Evolutionary conservation across 2,329 filamentous ascomycete species (phyloP).

Genomic region (Trichoderma sp.): DNA sequence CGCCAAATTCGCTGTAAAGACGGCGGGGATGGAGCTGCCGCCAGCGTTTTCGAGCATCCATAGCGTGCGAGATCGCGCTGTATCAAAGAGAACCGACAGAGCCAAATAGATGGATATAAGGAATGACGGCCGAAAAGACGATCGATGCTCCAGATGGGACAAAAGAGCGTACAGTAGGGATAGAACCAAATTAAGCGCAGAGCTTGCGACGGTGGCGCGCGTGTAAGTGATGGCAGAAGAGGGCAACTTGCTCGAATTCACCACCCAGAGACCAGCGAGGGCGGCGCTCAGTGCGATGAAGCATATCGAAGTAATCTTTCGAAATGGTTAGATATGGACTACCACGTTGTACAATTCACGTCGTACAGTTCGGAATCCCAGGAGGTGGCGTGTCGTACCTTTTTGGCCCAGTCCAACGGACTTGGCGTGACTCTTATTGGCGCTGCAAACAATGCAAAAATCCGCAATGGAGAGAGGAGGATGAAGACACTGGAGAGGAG

Average conservation of each 20-base stretch:
- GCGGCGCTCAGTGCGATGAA: constrained; percentile 23
- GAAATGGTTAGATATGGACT: not conserved
- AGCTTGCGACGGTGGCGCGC: constrained; percentile 4
- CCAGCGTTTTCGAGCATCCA: constrained; percentile 28
- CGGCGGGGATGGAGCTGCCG: constrained; percentile 29
- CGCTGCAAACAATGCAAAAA: not conserved
- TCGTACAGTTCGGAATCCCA: not conserved
- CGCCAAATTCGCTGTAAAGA: constrained; percentile 30
- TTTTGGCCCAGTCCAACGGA: constrained; percentile 16
- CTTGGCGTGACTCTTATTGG: constrained; percentile 12
- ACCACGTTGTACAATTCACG: not conserved
- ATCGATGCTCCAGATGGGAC: constrained; percentile 25
- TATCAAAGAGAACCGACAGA: constrained; percentile 30
- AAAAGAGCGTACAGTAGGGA: constrained; percentile 16
- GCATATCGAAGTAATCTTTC: constrained; percentile 16
- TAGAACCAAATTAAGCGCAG: constrained; percentile 1
- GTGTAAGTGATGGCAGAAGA: constrained; percentile 13
- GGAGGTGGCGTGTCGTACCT: not conserved
- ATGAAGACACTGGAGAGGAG: constrained; percentile 22
- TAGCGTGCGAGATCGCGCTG: constrained; percentile 31
- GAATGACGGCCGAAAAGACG: constrained; percentile 30
- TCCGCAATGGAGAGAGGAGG: constrained; percentile 1
- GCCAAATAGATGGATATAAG: constrained; percentile 30
- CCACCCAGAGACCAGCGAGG: constrained; percentile 15
- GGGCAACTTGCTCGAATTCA: not conserved